phyloP scores from a whole-genome alignment of 768 basidiomycete genomes.

The Myochromella boudieri region DNA sequence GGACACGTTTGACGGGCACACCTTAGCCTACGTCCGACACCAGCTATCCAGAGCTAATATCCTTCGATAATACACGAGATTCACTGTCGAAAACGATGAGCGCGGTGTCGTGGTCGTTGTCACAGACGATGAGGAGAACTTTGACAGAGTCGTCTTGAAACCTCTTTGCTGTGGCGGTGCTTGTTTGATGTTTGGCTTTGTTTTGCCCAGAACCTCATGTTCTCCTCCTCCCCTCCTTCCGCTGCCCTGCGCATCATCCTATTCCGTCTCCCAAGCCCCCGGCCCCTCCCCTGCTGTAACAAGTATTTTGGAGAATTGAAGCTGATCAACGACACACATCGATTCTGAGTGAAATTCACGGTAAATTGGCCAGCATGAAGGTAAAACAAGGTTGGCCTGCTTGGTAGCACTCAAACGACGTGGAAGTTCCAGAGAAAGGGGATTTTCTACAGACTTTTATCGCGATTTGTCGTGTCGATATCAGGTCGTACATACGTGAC shows the following conservation, averaged over 20 bases:
- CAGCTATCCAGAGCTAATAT: not conserved
- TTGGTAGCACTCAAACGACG: not conserved
- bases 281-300: not conserved
- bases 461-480: conserved; percentile 8
- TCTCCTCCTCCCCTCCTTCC: conserved; percentile 20
- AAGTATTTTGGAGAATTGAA: not conserved
- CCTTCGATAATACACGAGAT: not conserved
- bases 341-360: not conserved
- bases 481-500: conserved; percentile 8
- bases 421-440: conserved; percentile 17
- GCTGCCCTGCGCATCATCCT: conserved; percentile 5
- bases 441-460: conserved; percentile 5
- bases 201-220: conserved; percentile 11
- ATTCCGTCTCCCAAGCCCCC: not conserved
- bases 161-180: conserved; percentile 18
- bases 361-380: not conserved
- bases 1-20: not conserved
- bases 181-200: conserved; percentile 18
- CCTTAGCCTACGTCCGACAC: not conserved
- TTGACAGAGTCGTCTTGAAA: conserved; percentile 13
- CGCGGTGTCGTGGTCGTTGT: not conserved
- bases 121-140: conserved; percentile 11
- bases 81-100: conserved; percentile 10
- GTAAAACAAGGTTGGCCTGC: not conserved
- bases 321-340: not conserved